Conservation (phyloP, 192 early-diverging fungal species). For the Coemansia sp. region DNA sequence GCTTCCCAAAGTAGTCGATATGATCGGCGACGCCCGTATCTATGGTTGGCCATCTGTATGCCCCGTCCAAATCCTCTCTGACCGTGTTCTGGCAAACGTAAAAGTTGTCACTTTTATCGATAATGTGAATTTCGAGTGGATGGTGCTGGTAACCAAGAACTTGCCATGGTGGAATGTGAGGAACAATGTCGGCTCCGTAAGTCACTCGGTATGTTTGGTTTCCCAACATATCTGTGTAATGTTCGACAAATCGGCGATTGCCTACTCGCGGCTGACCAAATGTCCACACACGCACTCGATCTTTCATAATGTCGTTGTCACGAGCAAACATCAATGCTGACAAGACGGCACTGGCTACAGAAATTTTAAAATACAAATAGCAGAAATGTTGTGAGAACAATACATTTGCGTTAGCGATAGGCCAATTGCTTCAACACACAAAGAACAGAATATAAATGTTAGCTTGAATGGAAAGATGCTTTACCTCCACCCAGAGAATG, state of each 20-base stretch:
- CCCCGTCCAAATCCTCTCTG: constrained; percentile 49
- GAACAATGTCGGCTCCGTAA: constrained; percentile 47
- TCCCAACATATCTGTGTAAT: constrained; percentile 46
- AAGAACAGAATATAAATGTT: neutral
- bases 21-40: constrained; percentile 51
- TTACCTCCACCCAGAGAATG: constrained; percentile 54
- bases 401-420: too few relatives aligned
- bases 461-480: neutral
- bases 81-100: constrained; percentile 54
- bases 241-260: constrained; percentile 44
- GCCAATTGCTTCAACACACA: neutral
- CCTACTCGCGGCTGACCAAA: constrained; percentile 52
- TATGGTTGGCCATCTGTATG: constrained; percentile 55
- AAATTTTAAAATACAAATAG: neutral
- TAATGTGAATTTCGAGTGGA: constrained; percentile 50
- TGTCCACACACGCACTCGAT: constrained; percentile 51
- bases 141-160: constrained; percentile 56
- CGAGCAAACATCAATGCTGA: constrained; percentile 45
- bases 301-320: constrained; percentile 34
- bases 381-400: too few relatives aligned
- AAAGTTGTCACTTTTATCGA: constrained; percentile 44
- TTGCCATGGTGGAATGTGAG: constrained; percentile 54
- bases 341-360: constrained; percentile 47
- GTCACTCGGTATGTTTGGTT: constrained; percentile 52
- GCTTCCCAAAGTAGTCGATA: constrained; percentile 52